These are phyloP conservation scores for Solanum lycopersicoides DNA, from an alignment of 257 asterid species.

Conservation along the genomic window DNA sequence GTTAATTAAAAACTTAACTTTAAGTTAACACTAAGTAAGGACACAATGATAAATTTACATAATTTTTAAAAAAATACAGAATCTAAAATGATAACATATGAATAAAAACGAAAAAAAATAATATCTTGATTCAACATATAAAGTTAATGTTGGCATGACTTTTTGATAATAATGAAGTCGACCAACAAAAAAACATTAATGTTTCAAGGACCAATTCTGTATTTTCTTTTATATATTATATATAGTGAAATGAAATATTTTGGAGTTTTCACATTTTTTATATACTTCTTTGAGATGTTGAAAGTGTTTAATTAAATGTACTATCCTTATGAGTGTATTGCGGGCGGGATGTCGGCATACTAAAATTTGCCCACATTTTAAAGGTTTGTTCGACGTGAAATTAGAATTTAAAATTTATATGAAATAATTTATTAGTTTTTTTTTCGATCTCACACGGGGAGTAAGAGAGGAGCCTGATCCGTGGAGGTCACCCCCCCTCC, in stretches of 20 bases:
- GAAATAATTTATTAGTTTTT: no score
- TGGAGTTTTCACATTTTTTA: background rate
- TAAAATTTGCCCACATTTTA: background rate
- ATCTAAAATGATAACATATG: no score
- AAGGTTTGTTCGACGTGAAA: background rate
- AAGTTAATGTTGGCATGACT: background rate
- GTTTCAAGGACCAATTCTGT: background rate
- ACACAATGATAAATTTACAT: no score
- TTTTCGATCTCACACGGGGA: no score
- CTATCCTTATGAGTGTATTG: background rate
- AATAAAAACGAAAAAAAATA: no score
- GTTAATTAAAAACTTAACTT: no score
- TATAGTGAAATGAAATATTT: background rate
- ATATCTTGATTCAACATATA: no score
- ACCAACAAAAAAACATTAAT: no score
- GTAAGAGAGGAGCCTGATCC: no score
- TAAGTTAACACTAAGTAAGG: no score
- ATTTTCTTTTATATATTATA: background rate
- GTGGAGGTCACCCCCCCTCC: no score
- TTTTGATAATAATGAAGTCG: background rate
- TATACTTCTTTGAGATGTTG: background rate
- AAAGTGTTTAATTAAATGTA: background rate
- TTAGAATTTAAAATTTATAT: background rate
- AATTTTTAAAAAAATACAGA: no score
- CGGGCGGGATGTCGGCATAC: background rate